phyloP scores from a whole-genome alignment of 2,329 filamentous ascomycete genomes.

The Ceratocystiopsis brevicomis region DNA sequence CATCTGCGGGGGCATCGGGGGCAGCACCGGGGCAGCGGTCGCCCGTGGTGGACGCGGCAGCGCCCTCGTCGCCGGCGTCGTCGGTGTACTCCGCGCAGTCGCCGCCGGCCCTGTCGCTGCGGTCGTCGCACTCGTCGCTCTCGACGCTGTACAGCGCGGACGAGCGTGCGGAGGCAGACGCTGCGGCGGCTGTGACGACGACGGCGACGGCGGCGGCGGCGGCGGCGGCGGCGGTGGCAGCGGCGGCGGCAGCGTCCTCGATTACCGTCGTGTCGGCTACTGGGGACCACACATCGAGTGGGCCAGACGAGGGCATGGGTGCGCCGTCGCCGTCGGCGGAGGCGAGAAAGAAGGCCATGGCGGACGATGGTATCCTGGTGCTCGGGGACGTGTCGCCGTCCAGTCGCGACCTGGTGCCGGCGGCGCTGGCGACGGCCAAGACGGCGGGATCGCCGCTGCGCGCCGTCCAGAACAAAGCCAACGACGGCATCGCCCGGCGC shows the following conservation, averaged over 20 bases:
- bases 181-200: constrained; percentile 1
- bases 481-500: background rate
- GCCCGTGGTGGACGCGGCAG: background rate
- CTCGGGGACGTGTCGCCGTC: too few species aligned
- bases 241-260: background rate
- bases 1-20: background rate
- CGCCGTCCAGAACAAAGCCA: background rate
- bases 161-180: constrained; percentile 22
- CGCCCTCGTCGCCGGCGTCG: background rate
- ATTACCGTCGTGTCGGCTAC: background rate
- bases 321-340: too few species aligned
- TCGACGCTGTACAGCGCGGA: constrained; percentile 39
- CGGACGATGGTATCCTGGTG: too few species aligned
- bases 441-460: constrained; percentile 4
- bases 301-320: too few species aligned
- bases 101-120: background rate
- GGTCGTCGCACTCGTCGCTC: constrained; percentile 22
- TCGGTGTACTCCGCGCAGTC: constrained; percentile 3
- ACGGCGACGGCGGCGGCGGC: background rate
- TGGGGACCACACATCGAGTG: background rate
- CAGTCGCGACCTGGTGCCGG: background rate
- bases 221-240: background rate
- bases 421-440: constrained; percentile 1
- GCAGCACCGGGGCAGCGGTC: background rate
- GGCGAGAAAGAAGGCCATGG: too few species aligned